Conservation (phyloP, 805 yeast species). For the Candida bentonensis region DNA sequence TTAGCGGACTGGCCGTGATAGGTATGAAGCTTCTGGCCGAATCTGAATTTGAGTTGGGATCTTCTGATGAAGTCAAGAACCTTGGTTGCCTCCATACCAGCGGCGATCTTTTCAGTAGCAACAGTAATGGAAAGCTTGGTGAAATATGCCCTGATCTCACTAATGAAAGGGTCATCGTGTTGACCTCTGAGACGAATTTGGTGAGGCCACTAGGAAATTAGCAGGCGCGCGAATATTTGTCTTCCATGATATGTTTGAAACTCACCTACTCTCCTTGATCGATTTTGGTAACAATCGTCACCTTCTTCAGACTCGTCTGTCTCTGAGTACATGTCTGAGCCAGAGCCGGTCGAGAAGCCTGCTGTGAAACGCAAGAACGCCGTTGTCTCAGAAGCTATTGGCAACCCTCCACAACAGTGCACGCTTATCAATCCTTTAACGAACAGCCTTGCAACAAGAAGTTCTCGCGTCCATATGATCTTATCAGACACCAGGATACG, state of each 20-base stretch:
- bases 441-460: conserved; percentile 53
- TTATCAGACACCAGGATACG: conserved; percentile 91
- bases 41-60: not conserved
- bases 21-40: too few species aligned
- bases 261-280: too few species aligned
- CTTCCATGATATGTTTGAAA: too few species aligned
- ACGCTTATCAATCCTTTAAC: conserved; percentile 37
- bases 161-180: not conserved
- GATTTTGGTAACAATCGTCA: too few species aligned
- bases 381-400: not conserved
- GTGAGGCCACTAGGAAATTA: too few species aligned
- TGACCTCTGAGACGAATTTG: not conserved
- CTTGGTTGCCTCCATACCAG: not conserved
- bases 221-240: too few species aligned
- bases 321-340: too few species aligned
- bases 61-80: not conserved
- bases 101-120: not conserved
- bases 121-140: not conserved
- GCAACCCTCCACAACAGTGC: not conserved
- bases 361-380: not conserved
- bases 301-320: too few species aligned
- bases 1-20: too few species aligned
- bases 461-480: conserved; percentile 88
- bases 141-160: not conserved
- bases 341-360: too few species aligned